Evolutionary conservation across 257 asterid species (phyloP).

Genomic region (Phtheirospermum japonicum): DNA sequence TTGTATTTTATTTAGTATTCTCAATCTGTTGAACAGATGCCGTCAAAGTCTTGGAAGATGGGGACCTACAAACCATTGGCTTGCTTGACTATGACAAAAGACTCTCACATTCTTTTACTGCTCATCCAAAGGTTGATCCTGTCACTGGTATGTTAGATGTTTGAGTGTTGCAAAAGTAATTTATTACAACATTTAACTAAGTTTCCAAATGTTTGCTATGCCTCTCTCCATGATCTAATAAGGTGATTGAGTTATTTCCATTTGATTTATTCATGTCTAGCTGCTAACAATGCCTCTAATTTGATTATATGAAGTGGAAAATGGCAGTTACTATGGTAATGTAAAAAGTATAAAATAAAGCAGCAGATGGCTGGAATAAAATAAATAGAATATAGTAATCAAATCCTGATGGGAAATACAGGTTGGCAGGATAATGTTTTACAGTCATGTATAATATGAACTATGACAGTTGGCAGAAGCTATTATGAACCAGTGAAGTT

Average conservation of each 20-base stretch:
- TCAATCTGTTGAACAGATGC: slow-evolving; percentile 53
- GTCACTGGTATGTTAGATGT: slow-evolving; percentile 62
- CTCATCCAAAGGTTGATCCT: slow-evolving; percentile 98
- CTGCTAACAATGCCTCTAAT: neutral
- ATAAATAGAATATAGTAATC: too few relatives aligned
- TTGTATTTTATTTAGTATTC: slow-evolving; percentile 3
- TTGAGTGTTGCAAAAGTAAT: slow-evolving; percentile 6
- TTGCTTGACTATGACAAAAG: slow-evolving; percentile 91
- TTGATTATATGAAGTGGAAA: too few relatives aligned
- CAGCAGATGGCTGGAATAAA: too few relatives aligned
- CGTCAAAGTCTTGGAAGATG: slow-evolving; percentile 88
- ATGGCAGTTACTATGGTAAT: too few relatives aligned
- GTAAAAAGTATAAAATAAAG: too few relatives aligned
- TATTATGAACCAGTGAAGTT: neutral
- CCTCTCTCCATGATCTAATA: too few relatives aligned
- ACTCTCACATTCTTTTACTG: slow-evolving; percentile 83
- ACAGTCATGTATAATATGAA: too few relatives aligned
- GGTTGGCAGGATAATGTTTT: too few relatives aligned
- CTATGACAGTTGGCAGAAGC: too few relatives aligned
- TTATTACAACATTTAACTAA: neutral
- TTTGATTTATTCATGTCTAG: slow-evolving; percentile 1
- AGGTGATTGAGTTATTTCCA: too few relatives aligned
- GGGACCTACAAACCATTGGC: slow-evolving; percentile 92
- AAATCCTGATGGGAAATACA: too few relatives aligned
- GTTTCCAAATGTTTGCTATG: neutral